These are phyloP conservation scores for Coelastrella sp. DNA, from an alignment of 139 green algal species.

Conservation along the genomic window DNA sequence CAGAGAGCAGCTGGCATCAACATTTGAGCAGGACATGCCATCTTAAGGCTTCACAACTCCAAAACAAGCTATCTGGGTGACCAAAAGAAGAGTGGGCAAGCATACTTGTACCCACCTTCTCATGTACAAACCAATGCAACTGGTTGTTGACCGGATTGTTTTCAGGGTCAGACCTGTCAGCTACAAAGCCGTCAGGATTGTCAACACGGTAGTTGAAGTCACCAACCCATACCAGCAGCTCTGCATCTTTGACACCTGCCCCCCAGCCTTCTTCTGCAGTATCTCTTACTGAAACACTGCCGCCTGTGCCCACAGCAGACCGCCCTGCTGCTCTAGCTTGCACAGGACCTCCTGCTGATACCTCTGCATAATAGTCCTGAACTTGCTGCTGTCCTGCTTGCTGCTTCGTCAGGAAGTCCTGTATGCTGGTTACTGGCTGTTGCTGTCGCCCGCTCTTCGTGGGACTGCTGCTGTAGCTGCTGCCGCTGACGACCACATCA, in stretches of 20 bases:
- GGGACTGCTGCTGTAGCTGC: not conserved
- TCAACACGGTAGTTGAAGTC: constrained; percentile 95
- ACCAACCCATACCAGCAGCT: constrained; percentile 88
- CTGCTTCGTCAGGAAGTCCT: not conserved
- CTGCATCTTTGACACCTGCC: constrained; percentile 64
- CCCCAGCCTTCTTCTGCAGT: constrained; percentile 50
- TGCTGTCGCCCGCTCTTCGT: not conserved
- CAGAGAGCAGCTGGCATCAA: too few relatives aligned
- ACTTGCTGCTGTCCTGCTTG: not conserved
- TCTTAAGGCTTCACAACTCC: too few relatives aligned
- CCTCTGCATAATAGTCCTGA: not conserved
- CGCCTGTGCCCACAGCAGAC: too few relatives aligned
- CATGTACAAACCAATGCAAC: constrained; percentile 39
- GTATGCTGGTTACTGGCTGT: not conserved
- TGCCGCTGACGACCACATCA: constrained; percentile 10
- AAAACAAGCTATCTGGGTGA: too few relatives aligned
- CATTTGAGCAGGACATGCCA: too few relatives aligned
- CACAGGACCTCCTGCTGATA: not conserved
- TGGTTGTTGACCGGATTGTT: constrained; percentile 11
- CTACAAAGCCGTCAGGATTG: constrained; percentile 5
- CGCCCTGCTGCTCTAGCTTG: not conserved
- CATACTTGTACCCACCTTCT: not conserved
- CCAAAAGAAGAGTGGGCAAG: not conserved
- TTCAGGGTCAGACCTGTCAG: constrained; percentile 20
- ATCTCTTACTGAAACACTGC: too few relatives aligned